These are phyloP conservation scores for Nitzschia putrida DNA, from an alignment of 108 stramenopile genomes.

Conservation along the genomic window DNA sequence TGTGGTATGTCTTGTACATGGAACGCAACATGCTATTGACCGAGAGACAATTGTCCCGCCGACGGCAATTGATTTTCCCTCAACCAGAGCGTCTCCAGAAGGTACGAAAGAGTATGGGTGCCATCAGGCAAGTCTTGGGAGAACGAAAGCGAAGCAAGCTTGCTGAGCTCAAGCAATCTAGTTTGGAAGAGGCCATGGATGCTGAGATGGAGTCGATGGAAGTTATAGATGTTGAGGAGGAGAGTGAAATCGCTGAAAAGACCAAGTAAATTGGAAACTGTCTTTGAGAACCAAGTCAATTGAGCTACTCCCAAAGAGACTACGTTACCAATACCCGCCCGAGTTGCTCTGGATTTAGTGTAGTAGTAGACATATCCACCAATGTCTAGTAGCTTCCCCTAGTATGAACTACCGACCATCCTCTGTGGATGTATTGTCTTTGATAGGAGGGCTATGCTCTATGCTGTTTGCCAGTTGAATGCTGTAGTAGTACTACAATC, in stretches of 20 bases:
- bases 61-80: slow-evolving; percentile 68
- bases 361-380: too few relatives aligned
- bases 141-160: slow-evolving; percentile 82
- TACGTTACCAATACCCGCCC: background rate
- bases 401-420: too few relatives aligned
- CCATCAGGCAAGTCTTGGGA: slow-evolving; percentile 84
- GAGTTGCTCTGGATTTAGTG: too few relatives aligned
- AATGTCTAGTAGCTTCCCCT: too few relatives aligned
- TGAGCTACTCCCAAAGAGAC: background rate
- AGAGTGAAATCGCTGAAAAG: background rate
- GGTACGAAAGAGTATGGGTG: slow-evolving; percentile 84
- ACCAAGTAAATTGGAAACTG: background rate
- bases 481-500: too few relatives aligned
- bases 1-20: slow-evolving; percentile 94
- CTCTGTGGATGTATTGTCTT: too few relatives aligned
- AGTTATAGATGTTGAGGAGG: slow-evolving; percentile 7
- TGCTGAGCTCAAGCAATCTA: slow-evolving; percentile 27
- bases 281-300: background rate
- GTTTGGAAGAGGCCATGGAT: slow-evolving; percentile 16
- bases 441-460: too few relatives aligned
- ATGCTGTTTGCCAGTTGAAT: too few relatives aligned
- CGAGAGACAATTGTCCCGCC: slow-evolving; percentile 68
- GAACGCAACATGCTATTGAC: slow-evolving; percentile 91
- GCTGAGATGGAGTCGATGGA: slow-evolving; percentile 13
- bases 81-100: slow-evolving; percentile 76